Conservation (phyloP, 805 yeast genomes). For the Starmerella ratchasimensis region DNA sequence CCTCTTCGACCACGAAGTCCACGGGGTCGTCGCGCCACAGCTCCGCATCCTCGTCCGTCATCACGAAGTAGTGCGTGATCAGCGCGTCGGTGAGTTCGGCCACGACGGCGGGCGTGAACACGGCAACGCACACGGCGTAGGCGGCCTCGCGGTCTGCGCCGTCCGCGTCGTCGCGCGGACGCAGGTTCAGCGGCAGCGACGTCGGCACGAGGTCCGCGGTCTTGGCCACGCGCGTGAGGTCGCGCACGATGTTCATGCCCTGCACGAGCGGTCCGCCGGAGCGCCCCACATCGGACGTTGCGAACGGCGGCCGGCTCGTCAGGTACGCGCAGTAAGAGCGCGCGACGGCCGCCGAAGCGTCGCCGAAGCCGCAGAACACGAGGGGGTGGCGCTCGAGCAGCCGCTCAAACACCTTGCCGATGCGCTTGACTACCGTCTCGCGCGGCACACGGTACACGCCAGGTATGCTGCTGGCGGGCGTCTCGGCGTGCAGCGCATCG, state of each 20-base stretch:
- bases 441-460: too few relatives aligned
- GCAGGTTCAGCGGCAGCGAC: constrained; percentile 25
- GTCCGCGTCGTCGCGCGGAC: constrained; percentile 49
- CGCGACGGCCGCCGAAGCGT: constrained; percentile 34
- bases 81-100: constrained; percentile 51
- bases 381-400: constrained; percentile 50
- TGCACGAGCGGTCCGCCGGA: constrained; percentile 32
- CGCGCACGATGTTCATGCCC: constrained; percentile 46
- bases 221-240: constrained; percentile 38
- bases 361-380: constrained; percentile 36
- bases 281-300: too few relatives aligned
- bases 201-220: constrained; percentile 2
- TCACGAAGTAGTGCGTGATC: constrained; percentile 57
- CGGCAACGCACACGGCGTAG: constrained; percentile 37
- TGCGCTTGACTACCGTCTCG: constrained; percentile 57
- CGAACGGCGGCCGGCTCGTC: constrained; percentile 32
- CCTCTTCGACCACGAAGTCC: constrained; percentile 80
- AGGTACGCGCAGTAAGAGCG: constrained; percentile 46
- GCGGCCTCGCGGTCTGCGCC: constrained; percentile 50
- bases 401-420: constrained; percentile 57
- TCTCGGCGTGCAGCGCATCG: constrained; percentile 38
- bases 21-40: constrained; percentile 80
- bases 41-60: constrained; percentile 65
- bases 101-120: constrained; percentile 31
- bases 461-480: too few relatives aligned